phyloP scores from a whole-genome alignment of 2,329 filamentous ascomycete genomes.

The Drechslerella stenobrocha region DNA sequence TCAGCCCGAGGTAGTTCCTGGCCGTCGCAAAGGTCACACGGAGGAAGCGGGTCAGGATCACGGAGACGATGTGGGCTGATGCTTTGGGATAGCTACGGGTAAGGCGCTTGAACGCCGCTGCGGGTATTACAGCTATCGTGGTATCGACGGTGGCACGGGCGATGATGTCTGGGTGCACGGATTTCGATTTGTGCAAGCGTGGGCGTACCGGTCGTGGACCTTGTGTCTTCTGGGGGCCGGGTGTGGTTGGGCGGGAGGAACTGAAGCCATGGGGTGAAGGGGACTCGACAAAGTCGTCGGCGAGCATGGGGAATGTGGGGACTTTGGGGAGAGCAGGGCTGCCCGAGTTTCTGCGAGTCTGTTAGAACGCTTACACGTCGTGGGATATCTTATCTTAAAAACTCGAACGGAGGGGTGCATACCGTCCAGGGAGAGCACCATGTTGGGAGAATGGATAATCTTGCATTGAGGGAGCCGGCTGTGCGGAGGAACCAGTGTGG shows the following conservation, averaged over 20 bases:
- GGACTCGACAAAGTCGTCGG: constrained; percentile 52
- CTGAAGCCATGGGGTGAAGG: constrained; percentile 49
- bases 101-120: constrained; percentile 87
- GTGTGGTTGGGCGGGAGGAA: constrained; percentile 56
- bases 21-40: constrained; percentile 92
- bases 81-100: constrained; percentile 95
- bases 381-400: too few relatives aligned
- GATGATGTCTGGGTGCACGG: constrained; percentile 93
- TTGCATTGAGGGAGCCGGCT: background rate
- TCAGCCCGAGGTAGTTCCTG: constrained; percentile 89
- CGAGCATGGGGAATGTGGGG: constrained; percentile 74
- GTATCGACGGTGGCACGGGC: constrained; percentile 95
- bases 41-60: constrained; percentile 91
- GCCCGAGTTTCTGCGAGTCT: constrained; percentile 9
- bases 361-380: background rate
- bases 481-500: constrained; percentile 3
- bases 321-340: constrained; percentile 59
- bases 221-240: constrained; percentile 7
- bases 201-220: constrained; percentile 47
- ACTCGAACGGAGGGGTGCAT: background rate
- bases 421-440: constrained; percentile 28
- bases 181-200: constrained; percentile 63
- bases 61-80: constrained; percentile 94
- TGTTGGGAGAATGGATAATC: constrained; percentile 25
- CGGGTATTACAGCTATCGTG: constrained; percentile 96